Percentiles rank a stretch among this genome's conserved stretches.
phyloP scores from a whole-genome alignment of 331 rosid genomes.

The Quercus tomentella region DNA sequence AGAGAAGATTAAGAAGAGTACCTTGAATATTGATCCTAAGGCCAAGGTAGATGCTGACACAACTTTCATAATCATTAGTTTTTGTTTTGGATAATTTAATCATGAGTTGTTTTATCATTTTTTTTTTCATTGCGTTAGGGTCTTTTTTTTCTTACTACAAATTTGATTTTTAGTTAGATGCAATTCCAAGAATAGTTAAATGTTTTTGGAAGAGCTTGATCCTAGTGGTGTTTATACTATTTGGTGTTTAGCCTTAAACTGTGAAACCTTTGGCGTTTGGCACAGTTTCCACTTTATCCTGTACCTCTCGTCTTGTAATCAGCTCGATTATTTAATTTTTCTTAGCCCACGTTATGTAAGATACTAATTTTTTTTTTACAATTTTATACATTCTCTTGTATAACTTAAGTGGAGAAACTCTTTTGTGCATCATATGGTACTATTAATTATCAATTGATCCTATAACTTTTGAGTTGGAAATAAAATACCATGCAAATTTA shows the following conservation, averaged over 20 bases:
- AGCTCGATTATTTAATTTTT: not conserved
- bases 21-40: slow-evolving; percentile 26
- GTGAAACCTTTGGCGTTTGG: not conserved
- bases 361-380: not conserved
- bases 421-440: not conserved
- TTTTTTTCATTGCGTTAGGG: not conserved
- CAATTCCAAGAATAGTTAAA: not conserved
- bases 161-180: not conserved
- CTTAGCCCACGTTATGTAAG: not conserved
- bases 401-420: not conserved
- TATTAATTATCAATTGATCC: not conserved
- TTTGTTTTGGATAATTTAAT: not conserved
- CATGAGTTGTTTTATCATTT: slow-evolving; percentile 40
- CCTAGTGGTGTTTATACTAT: not conserved
- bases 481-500: not conserved
- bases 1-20: slow-evolving; percentile 34
- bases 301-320: not conserved
- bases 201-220: not conserved
- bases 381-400: not conserved
- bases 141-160: too few relatives aligned
- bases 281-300: not conserved
- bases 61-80: slow-evolving; percentile 50
- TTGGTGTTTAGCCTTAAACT: not conserved
- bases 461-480: not conserved
- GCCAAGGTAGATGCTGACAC: slow-evolving; percentile 22